phyloP scores from a whole-genome alignment of 805 yeast genomes.

The Ogataea nitratoaversa region DNA sequence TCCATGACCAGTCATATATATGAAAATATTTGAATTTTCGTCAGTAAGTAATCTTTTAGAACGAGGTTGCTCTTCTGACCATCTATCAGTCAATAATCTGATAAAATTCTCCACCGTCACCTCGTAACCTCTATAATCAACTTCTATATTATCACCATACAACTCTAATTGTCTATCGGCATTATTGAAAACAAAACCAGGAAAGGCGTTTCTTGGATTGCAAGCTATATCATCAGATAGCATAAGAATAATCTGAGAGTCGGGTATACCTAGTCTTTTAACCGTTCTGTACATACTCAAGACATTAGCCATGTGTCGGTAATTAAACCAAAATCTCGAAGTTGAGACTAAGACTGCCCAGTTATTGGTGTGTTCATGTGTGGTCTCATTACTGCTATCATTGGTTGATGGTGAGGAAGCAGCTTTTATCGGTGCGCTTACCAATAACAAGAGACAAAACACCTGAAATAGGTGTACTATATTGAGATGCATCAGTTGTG shows the following conservation, averaged over 20 bases:
- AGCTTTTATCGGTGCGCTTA: not conserved
- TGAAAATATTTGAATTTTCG: conserved; percentile 88
- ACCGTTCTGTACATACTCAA: conserved; percentile 93
- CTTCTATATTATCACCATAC: conserved; percentile 92
- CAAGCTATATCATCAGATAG: conserved; percentile 96
- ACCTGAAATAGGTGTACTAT: not conserved
- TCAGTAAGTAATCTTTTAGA: conserved; percentile 88
- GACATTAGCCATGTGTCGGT: conserved; percentile 96
- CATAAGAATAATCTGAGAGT: conserved; percentile 94
- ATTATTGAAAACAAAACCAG: conserved; percentile 93
- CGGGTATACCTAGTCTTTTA: conserved; percentile 94
- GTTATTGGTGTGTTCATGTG: conserved; percentile 55
- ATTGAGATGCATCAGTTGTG: not conserved
- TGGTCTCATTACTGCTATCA: not conserved
- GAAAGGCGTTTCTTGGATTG: conserved; percentile 91
- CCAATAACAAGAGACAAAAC: not conserved
- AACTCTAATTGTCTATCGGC: conserved; percentile 88
- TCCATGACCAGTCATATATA: conserved; percentile 97
- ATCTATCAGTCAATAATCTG: conserved; percentile 88
- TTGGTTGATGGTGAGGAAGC: not conserved
- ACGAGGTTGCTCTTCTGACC: conserved; percentile 93
- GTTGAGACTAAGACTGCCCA: conserved; percentile 94
- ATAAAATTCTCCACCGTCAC: conserved; percentile 96
- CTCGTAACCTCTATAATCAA: conserved; percentile 95
- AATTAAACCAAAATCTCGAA: conserved; percentile 97